Base-by-base conservation (phyloP, 2,329 filamentous ascomycete species). In the Sporothrix schenckii region DNA sequence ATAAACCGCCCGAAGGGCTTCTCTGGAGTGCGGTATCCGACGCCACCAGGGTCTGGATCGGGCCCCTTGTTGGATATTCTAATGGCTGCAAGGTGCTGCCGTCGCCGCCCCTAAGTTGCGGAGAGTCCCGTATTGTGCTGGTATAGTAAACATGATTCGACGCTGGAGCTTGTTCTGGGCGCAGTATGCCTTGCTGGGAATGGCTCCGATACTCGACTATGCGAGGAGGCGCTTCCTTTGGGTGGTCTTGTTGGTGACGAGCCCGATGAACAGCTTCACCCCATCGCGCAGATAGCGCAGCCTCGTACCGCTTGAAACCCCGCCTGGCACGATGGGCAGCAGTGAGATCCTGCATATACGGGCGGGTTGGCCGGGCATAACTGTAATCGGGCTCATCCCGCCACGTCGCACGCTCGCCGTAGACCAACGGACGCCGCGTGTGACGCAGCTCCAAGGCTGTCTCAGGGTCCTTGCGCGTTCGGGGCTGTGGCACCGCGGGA, bases 271-370 rank as follows among this genome's bases (percentile, higher is more conserved):
- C 70, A 6, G 79, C 78, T 49, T 79, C 74, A 53, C 77, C 75
- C 79, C 78, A 80, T 14, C 74, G 73, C 7, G 76, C 74, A 63
- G 73, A 70, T 9, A 75, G 75, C 19, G 75, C 76, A 11, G 77
- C 82, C 72, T 81, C 79, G 68, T 85, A 85, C 72, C 83, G 78
- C 73, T 81, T 80, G 71, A 85, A 85, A 1, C 83, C 83, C 47
- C 82, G 78, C 3, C 73, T 68, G 2, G 63, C 30, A n/a, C n/a
- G 19, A 14, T 53, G 68, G 16, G 21, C 19, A 39, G 47, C 19
- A 66, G 47, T 24, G 4, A 10, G 16, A 24, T 47, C 47, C 9
- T 41, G 63, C 47, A 52, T 52, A 34, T 66, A 53, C 5, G 47
- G 47, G 44, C 27, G 41, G 13, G 3, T 3, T 49, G 21, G 39